A percentile compares a stretch with the other conserved stretches of the same genome.
Evolutionary conservation across 2,329 filamentous ascomycete species (phyloP).

Genomic region (Hyphodiscus sp.): DNA sequence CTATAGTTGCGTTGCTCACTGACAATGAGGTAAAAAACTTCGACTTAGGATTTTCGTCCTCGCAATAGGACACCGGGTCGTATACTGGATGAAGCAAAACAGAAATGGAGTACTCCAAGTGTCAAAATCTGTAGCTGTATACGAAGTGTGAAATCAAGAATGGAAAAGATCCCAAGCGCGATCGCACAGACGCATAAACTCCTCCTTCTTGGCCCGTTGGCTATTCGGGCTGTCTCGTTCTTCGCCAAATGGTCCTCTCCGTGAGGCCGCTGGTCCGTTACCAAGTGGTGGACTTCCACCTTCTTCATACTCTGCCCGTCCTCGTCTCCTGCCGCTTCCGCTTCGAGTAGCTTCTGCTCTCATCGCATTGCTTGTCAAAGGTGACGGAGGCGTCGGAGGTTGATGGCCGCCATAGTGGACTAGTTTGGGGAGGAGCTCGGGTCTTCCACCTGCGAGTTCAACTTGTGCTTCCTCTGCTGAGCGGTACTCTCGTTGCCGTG

Average conservation of each 20-base stretch:
- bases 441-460: conserved; percentile 81
- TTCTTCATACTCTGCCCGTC: conserved; percentile 88
- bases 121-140: neutral
- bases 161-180: conserved; percentile 97
- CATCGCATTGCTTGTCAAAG: conserved; percentile 30
- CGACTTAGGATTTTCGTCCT: conserved; percentile 3
- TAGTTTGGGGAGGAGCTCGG: conserved; percentile 85
- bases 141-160: conserved; percentile 48
- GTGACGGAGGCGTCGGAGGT: conserved; percentile 73
- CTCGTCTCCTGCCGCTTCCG: conserved; percentile 64
- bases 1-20: conserved; percentile 5
- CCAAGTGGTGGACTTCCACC: conserved; percentile 81
- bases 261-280: conserved; percentile 56
- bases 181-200: conserved; percentile 81
- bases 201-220: conserved; percentile 80
- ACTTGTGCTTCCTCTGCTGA: conserved; percentile 94
- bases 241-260: conserved; percentile 69
- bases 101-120: neutral
- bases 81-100: conserved; percentile 9
- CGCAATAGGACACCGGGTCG: conserved; percentile 2
- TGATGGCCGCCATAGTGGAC: conserved; percentile 95
- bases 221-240: conserved; percentile 79
- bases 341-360: conserved; percentile 35
- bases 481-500: conserved; percentile 76
- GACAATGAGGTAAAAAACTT: conserved; percentile 4